phyloP scores from a whole-genome alignment of 148 eudicot genomes.

The Euryodendron excelsum region DNA sequence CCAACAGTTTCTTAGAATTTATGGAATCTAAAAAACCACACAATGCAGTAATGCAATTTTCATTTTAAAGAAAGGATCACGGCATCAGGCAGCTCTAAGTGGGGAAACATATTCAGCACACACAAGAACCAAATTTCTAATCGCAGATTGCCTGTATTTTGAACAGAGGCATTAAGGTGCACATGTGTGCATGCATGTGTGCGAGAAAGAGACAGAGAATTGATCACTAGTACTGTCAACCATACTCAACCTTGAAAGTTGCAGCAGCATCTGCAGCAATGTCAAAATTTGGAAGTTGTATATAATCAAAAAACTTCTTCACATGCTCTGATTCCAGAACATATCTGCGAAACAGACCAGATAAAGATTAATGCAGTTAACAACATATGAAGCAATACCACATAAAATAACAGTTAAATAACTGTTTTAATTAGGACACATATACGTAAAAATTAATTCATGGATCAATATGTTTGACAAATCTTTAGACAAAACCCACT shows the following conservation, averaged over 20 bases:
- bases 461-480: neutral
- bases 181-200: neutral
- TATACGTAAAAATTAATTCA: neutral
- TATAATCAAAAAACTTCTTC: slow-evolving; percentile 84
- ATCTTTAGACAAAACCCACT: neutral
- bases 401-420: neutral
- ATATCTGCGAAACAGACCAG: slow-evolving; percentile 50
- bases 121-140: neutral
- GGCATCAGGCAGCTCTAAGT: neutral
- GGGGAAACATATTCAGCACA: neutral
- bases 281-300: slow-evolving; percentile 95
- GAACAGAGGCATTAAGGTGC: neutral
- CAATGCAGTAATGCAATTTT: neutral
- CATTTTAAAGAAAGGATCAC: neutral
- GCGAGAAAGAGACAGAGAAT: neutral
- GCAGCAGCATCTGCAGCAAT: slow-evolving; percentile 98
- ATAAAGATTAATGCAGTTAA: neutral
- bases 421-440: neutral
- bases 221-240: slow-evolving; percentile 9
- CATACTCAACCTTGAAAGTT: slow-evolving; percentile 73
- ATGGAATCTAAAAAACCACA: neutral
- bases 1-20: neutral
- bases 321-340: slow-evolving; percentile 85
- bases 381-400: neutral
- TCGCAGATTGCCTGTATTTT: neutral